Evolutionary conservation across 495 filamentous ascomycete species (phyloP).

Genomic region (Aspergillus panamensis): DNA sequence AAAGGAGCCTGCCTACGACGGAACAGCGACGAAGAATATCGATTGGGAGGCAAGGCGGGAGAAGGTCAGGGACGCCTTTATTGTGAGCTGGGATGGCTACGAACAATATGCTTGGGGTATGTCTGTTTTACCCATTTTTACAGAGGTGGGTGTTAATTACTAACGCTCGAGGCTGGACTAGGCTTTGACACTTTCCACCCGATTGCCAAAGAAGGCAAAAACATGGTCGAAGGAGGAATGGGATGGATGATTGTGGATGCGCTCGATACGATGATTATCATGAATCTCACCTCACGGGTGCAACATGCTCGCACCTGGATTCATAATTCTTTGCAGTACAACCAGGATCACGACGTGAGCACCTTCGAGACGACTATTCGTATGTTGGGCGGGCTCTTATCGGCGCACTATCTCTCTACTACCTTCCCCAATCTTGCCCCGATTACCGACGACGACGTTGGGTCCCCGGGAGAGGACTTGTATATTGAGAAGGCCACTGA

Average conservation of each 20-base stretch:
- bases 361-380: constrained; percentile 98
- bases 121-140: constrained; percentile 12
- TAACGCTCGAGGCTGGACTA: constrained; percentile 29
- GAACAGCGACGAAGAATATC: constrained; percentile 27
- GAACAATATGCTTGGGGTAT: constrained; percentile 92
- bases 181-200: constrained; percentile 86
- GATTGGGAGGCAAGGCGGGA: constrained; percentile 74
- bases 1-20: constrained; percentile 20
- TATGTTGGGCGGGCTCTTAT: constrained; percentile 92
- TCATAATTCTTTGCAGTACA: constrained; percentile 72
- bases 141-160: not conserved
- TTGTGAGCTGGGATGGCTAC: constrained; percentile 87
- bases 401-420: constrained; percentile 88
- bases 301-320: constrained; percentile 89
- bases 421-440: constrained; percentile 65
- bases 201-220: constrained; percentile 67
- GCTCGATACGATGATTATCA: constrained; percentile 93
- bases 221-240: constrained; percentile 73
- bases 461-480: constrained; percentile 73
- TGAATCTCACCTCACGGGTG: constrained; percentile 90
- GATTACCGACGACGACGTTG: constrained; percentile 60
- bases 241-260: constrained; percentile 99
- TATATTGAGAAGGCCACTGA: constrained; percentile 96
- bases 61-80: constrained; percentile 85
- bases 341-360: constrained; percentile 92